phyloP scores from a whole-genome alignment of 306 rosid species.

The Ochetophila trinervis region DNA sequence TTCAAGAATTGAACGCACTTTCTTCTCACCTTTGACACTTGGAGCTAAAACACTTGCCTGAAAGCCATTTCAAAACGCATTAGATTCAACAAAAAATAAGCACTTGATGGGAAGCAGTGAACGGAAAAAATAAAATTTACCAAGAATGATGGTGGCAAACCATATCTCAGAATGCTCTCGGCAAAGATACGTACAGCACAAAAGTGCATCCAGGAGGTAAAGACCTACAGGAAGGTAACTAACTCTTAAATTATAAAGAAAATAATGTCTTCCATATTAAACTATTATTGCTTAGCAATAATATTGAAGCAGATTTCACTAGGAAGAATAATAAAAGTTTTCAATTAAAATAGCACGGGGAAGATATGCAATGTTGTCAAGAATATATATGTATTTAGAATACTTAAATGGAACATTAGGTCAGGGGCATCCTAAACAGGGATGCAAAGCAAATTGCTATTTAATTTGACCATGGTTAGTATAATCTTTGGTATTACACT shows the following conservation, averaged over 20 bases:
- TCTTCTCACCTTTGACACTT: constrained; percentile 68
- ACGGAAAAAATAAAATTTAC: constrained; percentile 36
- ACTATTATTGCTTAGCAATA: not conserved
- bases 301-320: not conserved
- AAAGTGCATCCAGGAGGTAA: constrained; percentile 97
- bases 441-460: not conserved
- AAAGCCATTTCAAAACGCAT: constrained; percentile 23
- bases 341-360: not conserved
- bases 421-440: not conserved
- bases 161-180: constrained; percentile 95
- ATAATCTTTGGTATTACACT: not conserved
- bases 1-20: constrained; percentile 83
- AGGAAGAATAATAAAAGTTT: not conserved
- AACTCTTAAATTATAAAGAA: constrained; percentile 8
- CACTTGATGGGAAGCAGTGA: constrained; percentile 21
- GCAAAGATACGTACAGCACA: constrained; percentile 76
- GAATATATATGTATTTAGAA: no score
- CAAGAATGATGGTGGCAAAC: constrained; percentile 88
- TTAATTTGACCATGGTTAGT: no score
- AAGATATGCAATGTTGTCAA: not conserved
- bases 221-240: constrained; percentile 53
- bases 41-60: constrained; percentile 92
- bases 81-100: constrained; percentile 16
- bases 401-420: not conserved
- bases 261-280: constrained; percentile 2